Evolutionary conservation across 306 rosid species (phyloP).

Genomic region (Echinosophora koreensis): DNA sequence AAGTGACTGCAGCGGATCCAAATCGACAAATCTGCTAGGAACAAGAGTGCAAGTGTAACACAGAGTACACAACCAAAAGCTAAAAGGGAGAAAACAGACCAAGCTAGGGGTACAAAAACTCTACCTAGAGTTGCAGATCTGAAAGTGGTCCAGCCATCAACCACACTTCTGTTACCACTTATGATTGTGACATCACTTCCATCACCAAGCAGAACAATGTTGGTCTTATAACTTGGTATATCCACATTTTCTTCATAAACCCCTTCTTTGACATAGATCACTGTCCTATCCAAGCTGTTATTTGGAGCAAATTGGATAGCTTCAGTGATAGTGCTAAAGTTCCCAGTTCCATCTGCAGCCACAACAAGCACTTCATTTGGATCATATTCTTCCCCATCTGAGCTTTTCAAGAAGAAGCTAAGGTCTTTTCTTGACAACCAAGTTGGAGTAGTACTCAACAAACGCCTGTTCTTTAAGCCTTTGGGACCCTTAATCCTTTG

Average conservation of each 20-base stretch:
- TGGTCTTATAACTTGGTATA: constrained; percentile 71
- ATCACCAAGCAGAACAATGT: constrained; percentile 78
- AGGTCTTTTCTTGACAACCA: constrained; percentile 51
- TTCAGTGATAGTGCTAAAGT: constrained; percentile 67
- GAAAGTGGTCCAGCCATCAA: constrained; percentile 81
- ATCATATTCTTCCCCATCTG: constrained; percentile 49
- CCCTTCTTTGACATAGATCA: constrained; percentile 73
- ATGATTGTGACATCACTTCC: constrained; percentile 77
- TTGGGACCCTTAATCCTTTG: constrained; percentile 24
- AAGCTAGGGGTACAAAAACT: not conserved
- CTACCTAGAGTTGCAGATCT: constrained; percentile 87
- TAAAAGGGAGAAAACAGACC: not conserved
- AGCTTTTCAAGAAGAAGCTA: constrained; percentile 26
- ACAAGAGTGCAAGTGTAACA: not conserved
- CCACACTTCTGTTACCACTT: constrained; percentile 65
- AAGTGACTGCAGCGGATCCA: too few species aligned
- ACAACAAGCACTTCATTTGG: constrained; percentile 62
- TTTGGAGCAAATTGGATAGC: constrained; percentile 77
- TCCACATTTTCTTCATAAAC: constrained; percentile 80
- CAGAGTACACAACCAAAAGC: not conserved
- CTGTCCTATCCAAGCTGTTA: constrained; percentile 62
- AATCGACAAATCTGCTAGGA: too few species aligned
- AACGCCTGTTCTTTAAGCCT: constrained; percentile 46
- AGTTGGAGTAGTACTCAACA: constrained; percentile 43
- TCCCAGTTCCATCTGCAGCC: constrained; percentile 75